Base-by-base conservation (phyloP, 192 early-diverging fungal genomes). In the Phycomyces blakesleeanus region DNA sequence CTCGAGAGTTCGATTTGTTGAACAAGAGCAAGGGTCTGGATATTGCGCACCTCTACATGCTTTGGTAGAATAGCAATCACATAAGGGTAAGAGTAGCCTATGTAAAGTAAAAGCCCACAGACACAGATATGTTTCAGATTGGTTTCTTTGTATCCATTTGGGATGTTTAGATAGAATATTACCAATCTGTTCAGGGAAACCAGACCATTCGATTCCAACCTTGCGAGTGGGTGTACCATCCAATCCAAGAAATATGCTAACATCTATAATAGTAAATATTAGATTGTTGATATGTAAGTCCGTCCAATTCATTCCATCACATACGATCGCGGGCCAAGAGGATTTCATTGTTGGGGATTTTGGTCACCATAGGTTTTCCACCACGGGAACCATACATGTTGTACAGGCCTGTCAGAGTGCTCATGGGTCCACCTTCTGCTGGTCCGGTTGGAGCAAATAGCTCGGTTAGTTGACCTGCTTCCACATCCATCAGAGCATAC, bases 21-120 rank as follows among this genome's bases (percentile, higher is more conserved):
- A 4, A 98, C 90, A 21, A 94, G 72, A 2, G 84, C 85, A 52
- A 88, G 86, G 0, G 92, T 90, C 49, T 80, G 87, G 51, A 97
- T 86, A 52, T 91, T 94, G 65, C 92, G 83, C 15, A 98, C 90
- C 68, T 95, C 92, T 0, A 98, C 84, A 39, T 88, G 79, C 4
- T 79, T 77, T 5, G 80, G 71, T 37, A 89, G 60, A 37, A 91
- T 82, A 7, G 81, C 89, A 61, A 91, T 79, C 14, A 88, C 80
- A 63, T 91, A 94, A 5, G 91, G 91, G 27, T 83, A 70, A 3
- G 82, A 87, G 51, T 79, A 87, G 8, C 80, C 83, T 82, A 55
- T 22, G 29, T 56, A n/a, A 39, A 16, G 44, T 5, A 61, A 21
- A n/a, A n/a, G n/a, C n/a, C n/a, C n/a, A n/a, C n/a, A n/a, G n/a